Conservation (phyloP, 768 basidiomycete species). For the Epithele typhae region DNA sequence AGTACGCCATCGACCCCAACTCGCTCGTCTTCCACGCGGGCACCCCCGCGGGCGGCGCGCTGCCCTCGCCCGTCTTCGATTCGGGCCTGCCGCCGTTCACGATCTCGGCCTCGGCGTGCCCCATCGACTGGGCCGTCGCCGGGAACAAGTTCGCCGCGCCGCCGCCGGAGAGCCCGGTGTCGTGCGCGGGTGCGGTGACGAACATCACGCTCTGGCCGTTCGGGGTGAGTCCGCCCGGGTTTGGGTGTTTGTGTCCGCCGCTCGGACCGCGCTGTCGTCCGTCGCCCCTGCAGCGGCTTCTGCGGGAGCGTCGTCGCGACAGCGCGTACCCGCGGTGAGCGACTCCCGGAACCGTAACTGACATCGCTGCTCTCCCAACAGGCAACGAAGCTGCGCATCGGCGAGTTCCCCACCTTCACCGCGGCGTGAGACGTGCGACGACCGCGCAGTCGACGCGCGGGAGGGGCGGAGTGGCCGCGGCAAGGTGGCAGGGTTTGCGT, state of each 20-base stretch:
- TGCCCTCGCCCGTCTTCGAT: constrained; percentile 36
- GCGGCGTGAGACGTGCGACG: no score
- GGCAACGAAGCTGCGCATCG: constrained; percentile 30
- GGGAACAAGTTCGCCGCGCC: constrained; percentile 47
- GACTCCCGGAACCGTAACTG: no score
- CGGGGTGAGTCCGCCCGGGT: constrained; percentile 35
- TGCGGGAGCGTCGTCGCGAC: no score
- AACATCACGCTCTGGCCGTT: constrained; percentile 44
- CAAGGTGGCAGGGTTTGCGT: no score
- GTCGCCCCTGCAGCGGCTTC: no score
- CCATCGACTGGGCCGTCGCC: constrained; percentile 41
- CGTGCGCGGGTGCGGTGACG: constrained; percentile 37
- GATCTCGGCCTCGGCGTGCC: constrained; percentile 47
- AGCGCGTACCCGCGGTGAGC: no score
- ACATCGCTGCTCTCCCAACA: no score
- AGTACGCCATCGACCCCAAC: constrained; percentile 50
- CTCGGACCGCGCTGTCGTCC: no score
- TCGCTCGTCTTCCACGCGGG: constrained; percentile 26
- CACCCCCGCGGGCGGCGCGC: constrained; percentile 19
- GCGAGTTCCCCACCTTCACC: constrained; percentile 29
- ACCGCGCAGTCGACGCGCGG: no score
- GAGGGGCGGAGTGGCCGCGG: no score
- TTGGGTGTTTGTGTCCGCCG: no score
- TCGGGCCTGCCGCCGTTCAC: constrained; percentile 43
- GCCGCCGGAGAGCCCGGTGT: constrained; percentile 40